Evolutionary conservation across 768 basidiomycete species (phyloP).

Genomic region (Leccinum boreale): DNA sequence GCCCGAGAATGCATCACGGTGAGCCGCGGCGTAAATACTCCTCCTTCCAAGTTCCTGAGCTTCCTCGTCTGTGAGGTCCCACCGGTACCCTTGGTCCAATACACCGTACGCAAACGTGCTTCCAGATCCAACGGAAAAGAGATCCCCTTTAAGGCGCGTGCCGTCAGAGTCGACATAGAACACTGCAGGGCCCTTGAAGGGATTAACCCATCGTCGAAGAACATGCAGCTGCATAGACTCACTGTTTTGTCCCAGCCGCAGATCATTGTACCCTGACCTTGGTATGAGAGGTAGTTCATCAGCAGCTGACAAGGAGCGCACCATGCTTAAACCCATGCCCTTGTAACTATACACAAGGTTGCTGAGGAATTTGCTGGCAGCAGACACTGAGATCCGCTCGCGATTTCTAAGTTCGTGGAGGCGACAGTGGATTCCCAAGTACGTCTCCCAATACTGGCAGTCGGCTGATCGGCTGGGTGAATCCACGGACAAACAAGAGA

Average conservation of each 20-base stretch:
- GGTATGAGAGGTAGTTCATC: slow-evolving; percentile 1
- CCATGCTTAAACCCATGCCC: slow-evolving; percentile 99
- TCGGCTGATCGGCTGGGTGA: slow-evolving; percentile 54
- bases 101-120: slow-evolving; percentile 99
- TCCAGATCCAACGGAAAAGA: slow-evolving; percentile 99
- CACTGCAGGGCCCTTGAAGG: slow-evolving; percentile 75
- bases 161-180: slow-evolving; percentile 99
- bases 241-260: slow-evolving; percentile 99
- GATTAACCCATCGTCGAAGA: slow-evolving; percentile 9
- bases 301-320: slow-evolving; percentile 35
- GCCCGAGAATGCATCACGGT: slow-evolving; percentile 94
- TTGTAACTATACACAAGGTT: slow-evolving; percentile 98
- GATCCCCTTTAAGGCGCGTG: slow-evolving; percentile 88
- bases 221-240: slow-evolving; percentile 25
- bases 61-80: slow-evolving; percentile 90
- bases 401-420: slow-evolving; percentile 94
- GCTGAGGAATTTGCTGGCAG: slow-evolving; percentile 95
- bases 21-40: slow-evolving; percentile 95
- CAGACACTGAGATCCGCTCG: slow-evolving; percentile 98
- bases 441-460: slow-evolving; percentile 98
- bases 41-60: slow-evolving; percentile 92
- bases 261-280: slow-evolving; percentile 91
- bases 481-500: not conserved
- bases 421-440: slow-evolving; percentile 96
- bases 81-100: slow-evolving; percentile 90